Evolutionary conservation across 345 rosid species (phyloP), one percentile per base, ranked within the genome.

Genomic region (Pistacia integerrima): DNA sequence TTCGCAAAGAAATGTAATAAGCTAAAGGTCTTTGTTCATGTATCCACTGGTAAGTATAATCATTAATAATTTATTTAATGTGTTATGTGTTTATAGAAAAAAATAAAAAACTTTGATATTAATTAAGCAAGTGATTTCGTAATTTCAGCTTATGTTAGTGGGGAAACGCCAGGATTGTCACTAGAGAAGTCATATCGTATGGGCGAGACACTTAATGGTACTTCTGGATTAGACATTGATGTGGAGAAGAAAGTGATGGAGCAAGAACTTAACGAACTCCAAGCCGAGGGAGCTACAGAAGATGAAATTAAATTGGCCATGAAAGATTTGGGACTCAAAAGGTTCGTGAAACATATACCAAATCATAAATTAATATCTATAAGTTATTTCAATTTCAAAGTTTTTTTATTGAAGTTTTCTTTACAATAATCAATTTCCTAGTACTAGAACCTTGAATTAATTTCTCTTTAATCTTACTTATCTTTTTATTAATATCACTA

Each of bases 181-280:
- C 46, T 61, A 70, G 91, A 90, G 73, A 84, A 72, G 18, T 69
- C 90, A 11, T 82, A 78, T 28, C 30, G 2, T 11, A 73, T 90
- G 89, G 93, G 94, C 8, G 85, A 89, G 76, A 82, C 94, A 13
- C 80, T 87, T 14, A 91, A 86, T 18, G 92, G 92, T 14, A 73
- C 66, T 17, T 5, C 73, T 7, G 88, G 88, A 36, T 76, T 92
- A 62, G 91, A 90, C 74, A 83, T 91, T 64, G 78, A 87, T 52
- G 63, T 12, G 12, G 94, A 94, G 81, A 82, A 69, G 76, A 79
- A 86, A 65, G 0, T 92, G 64, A 64, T 86, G 2, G 83, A 82
- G 33, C 83, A 88, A 33, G 87, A 83, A 67, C 28, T 92, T 70
- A 78, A 78, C 57, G 73, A 90, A 46, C 91, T 91, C 11, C 68